Evolutionary conservation across 2,329 filamentous ascomycete species (phyloP).

Genomic region (Diplodia intermedia): DNA sequence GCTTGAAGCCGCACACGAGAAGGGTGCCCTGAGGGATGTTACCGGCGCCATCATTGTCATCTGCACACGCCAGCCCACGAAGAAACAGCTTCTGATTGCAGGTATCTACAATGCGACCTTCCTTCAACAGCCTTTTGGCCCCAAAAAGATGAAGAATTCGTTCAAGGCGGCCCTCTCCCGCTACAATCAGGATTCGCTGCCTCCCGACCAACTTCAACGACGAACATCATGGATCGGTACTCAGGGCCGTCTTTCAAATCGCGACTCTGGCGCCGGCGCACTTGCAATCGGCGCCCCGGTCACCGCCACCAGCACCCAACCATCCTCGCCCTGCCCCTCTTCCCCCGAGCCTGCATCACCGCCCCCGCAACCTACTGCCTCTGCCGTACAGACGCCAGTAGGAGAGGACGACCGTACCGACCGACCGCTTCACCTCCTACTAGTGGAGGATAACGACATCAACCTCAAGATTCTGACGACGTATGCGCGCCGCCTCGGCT

Average conservation of each 20-base stretch:
- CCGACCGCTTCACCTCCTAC: slow-evolving; percentile 22
- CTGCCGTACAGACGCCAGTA: slow-evolving; percentile 8
- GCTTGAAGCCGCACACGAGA: background rate
- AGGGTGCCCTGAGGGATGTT: background rate
- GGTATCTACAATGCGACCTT: background rate
- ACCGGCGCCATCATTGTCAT: background rate
- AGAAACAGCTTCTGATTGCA: background rate
- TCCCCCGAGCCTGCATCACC: background rate
- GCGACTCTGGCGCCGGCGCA: background rate
- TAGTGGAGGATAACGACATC: slow-evolving; percentile 34
- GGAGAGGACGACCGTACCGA: background rate
- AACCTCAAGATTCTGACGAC: slow-evolving; percentile 65
- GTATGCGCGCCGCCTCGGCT: slow-evolving; percentile 35
- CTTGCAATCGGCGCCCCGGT: background rate
- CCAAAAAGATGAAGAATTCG: slow-evolving; percentile 3
- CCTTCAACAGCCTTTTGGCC: background rate
- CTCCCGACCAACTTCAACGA: background rate
- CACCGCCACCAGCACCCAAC: background rate
- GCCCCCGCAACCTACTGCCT: background rate
- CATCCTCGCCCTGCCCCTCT: background rate
- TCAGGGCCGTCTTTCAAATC: background rate
- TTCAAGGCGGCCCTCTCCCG: background rate
- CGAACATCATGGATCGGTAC: background rate
- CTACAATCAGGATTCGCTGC: background rate
- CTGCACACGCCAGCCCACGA: background rate